Percentiles rank a stretch among this genome's conserved stretches.
phyloP scores from a whole-genome alignment of 2,329 filamentous ascomycete species.

The Sordariomycetes sp. region DNA sequence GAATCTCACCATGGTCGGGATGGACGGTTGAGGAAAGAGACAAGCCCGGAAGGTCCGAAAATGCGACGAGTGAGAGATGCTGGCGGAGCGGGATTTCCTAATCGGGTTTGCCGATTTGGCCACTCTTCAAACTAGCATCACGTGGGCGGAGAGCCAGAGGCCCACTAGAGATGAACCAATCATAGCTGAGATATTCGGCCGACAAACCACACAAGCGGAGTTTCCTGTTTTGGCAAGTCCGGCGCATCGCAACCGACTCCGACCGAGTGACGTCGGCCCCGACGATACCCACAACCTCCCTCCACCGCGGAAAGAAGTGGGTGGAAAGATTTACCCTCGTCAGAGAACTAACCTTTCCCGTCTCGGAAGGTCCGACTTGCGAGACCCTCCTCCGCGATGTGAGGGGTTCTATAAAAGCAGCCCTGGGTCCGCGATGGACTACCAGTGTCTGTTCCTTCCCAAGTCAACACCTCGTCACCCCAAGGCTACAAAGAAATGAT shows the following conservation, averaged over 20 bases:
- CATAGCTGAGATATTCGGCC: no score
- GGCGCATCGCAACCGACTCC: no score
- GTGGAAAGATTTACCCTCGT: neutral
- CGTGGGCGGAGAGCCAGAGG: no score
- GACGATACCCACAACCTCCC: neutral
- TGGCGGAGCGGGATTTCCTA: neutral
- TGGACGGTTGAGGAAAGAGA: neutral
- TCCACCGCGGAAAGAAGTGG: neutral
- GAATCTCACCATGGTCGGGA: constrained; percentile 9
- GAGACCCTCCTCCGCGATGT: neutral
- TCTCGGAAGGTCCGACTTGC: neutral
- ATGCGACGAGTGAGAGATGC: neutral
- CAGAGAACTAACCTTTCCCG: neutral
- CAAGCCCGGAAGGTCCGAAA: neutral
- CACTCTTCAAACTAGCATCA: no score
- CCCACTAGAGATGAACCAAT: no score
- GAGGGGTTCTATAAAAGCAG: neutral
- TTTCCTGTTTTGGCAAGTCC: no score
- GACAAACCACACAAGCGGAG: no score
- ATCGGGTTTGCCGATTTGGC: no score
- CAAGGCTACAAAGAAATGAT: neutral
- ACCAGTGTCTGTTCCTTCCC: neutral
- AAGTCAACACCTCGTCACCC: neutral
- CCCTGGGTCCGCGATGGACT: neutral
- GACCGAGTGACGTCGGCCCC: no score